A percentile compares a stretch with the other conserved stretches of the same genome.
phyloP scores from a whole-genome alignment of 2,329 filamentous ascomycete genomes.

The Cercospora zeina region DNA sequence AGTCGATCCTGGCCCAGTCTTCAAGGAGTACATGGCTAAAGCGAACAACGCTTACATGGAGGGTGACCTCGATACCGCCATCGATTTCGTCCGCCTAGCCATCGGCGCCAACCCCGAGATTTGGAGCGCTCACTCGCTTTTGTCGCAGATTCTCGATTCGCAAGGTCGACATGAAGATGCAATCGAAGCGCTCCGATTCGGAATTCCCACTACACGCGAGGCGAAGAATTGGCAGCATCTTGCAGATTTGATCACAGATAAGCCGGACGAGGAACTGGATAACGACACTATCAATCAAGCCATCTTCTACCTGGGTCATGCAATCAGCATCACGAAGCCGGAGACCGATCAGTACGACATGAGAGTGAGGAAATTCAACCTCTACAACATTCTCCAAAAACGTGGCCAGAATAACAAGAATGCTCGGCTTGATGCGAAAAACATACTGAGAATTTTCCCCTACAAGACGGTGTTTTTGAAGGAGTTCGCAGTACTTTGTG shows the following conservation, averaged over 20 bases:
- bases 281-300: conserved; percentile 46
- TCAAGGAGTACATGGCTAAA: conserved; percentile 65
- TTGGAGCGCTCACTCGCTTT: conserved; percentile 60
- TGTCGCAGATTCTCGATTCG: conserved; percentile 59
- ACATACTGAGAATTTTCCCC: conserved; percentile 56
- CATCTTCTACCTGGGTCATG: conserved; percentile 55
- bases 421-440: conserved; percentile 55
- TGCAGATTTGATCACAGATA: conserved; percentile 55
- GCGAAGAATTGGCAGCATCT: conserved; percentile 59
- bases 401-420: conserved; percentile 46
- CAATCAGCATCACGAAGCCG: conserved; percentile 55
- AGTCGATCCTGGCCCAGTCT: conserved; percentile 68
- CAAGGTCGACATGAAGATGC: conserved; percentile 60
- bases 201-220: conserved; percentile 59
- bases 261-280: conserved; percentile 46
- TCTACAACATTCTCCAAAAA: conserved; percentile 51
- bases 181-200: conserved; percentile 57
- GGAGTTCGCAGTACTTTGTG: conserved; percentile 58
- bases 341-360: conserved; percentile 40
- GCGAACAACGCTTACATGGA: conserved; percentile 69
- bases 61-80: conserved; percentile 60
- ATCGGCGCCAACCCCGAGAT: conserved; percentile 62
- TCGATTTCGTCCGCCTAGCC: conserved; percentile 53
- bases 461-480: conserved; percentile 57
- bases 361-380: conserved; percentile 57